phyloP scores from a whole-genome alignment of 2,329 filamentous ascomycete genomes.

The Penicillium polonicum region DNA sequence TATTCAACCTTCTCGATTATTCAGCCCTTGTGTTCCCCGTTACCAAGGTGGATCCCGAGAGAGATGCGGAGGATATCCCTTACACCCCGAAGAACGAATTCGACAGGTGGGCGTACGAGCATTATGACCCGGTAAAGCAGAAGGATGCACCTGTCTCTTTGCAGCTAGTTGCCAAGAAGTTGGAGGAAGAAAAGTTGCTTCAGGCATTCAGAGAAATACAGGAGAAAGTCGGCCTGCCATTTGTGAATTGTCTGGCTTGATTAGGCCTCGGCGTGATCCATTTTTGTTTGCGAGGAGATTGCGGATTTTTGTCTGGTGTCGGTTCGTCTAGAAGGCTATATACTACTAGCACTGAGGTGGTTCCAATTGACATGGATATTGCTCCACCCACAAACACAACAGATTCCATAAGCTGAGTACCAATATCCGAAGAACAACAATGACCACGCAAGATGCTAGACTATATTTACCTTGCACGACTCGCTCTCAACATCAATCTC shows the following conservation, averaged over 20 bases:
- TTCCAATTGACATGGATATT: too few relatives aligned
- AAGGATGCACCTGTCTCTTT: constrained; percentile 52
- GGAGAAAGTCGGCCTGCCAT: constrained; percentile 17
- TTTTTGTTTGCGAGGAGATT: not conserved
- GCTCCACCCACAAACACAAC: too few relatives aligned
- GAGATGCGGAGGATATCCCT: constrained; percentile 22
- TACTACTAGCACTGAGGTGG: too few relatives aligned
- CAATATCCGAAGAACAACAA: not conserved
- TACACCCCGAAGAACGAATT: not conserved
- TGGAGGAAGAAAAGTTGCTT: constrained; percentile 56
- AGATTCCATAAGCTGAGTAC: not conserved
- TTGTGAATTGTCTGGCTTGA: constrained; percentile 6
- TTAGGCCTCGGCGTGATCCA: too few relatives aligned
- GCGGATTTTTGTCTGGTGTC: not conserved
- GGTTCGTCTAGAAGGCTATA: not conserved
- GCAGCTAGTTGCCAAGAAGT: constrained; percentile 54
- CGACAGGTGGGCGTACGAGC: constrained; percentile 27
- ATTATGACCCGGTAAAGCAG: constrained; percentile 43
- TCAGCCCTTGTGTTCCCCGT: constrained; percentile 63
- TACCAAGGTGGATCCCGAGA: constrained; percentile 42
- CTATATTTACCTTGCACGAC: not conserved
- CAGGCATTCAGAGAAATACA: constrained; percentile 35
- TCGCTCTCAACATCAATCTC: constrained; percentile 14
- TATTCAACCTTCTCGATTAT: constrained; percentile 70
- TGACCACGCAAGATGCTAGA: not conserved